phyloP scores from a whole-genome alignment of 1,139 yeast genomes.

The Eremothecium coryli region DNA sequence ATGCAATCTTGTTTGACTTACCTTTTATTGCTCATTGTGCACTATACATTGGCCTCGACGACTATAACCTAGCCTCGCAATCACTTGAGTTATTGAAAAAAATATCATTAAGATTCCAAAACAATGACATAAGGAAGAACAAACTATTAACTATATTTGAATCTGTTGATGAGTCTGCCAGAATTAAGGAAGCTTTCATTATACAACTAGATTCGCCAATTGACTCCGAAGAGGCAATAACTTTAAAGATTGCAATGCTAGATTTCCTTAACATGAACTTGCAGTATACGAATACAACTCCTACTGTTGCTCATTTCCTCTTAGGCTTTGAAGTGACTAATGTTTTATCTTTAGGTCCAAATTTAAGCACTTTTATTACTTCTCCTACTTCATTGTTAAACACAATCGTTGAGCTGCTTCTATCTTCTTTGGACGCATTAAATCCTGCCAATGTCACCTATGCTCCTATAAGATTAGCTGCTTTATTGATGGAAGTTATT shows the following conservation, averaged over 20 bases:
- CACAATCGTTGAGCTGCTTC: slow-evolving; percentile 43
- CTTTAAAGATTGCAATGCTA: slow-evolving; percentile 49
- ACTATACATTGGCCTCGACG: slow-evolving; percentile 54
- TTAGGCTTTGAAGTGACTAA: slow-evolving; percentile 57
- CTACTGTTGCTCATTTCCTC: slow-evolving; percentile 60
- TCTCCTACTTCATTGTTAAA: slow-evolving; percentile 49
- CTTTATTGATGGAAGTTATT: slow-evolving; percentile 51
- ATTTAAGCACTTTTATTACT: slow-evolving; percentile 39
- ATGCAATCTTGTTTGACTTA: slow-evolving; percentile 59
- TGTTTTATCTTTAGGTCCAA: slow-evolving; percentile 36
- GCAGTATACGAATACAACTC: slow-evolving; percentile 32
- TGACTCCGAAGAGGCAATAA: slow-evolving; percentile 32
- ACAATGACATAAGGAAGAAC: slow-evolving; percentile 37
- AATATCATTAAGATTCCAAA: slow-evolving; percentile 32
- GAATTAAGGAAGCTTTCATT: slow-evolving; percentile 66
- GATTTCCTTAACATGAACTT: slow-evolving; percentile 50
- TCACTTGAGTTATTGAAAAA: slow-evolving; percentile 48
- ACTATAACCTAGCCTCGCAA: slow-evolving; percentile 40
- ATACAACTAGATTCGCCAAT: slow-evolving; percentile 52
- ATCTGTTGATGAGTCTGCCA: slow-evolving; percentile 57
- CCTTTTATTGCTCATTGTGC: slow-evolving; percentile 61
- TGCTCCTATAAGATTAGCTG: slow-evolving; percentile 48
- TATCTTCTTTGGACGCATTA: slow-evolving; percentile 39
- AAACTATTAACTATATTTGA: slow-evolving; percentile 65
- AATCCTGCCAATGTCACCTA: slow-evolving; percentile 39